A percentile compares a stretch with the other conserved stretches of the same genome.
These are phyloP conservation scores for Pisolithus marmoratus DNA, from an alignment of 768 basidiomycete genomes.

Conservation along the genomic window DNA sequence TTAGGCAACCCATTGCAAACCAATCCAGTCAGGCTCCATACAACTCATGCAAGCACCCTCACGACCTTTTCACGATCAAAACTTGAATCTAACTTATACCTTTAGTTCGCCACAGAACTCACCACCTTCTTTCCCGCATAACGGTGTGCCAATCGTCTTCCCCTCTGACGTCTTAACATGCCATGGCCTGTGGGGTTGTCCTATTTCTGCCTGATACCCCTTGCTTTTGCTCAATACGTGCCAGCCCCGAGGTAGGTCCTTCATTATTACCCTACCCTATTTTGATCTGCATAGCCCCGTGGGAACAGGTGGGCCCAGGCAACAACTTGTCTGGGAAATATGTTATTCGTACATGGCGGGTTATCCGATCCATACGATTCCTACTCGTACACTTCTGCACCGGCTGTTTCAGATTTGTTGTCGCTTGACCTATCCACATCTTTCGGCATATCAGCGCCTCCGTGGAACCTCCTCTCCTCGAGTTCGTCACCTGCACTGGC, in stretches of 20 bases:
- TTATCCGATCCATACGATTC: slow-evolving; percentile 66
- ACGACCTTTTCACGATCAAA: slow-evolving; percentile 4
- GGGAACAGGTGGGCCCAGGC: slow-evolving; percentile 79
- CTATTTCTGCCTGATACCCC: slow-evolving; percentile 10
- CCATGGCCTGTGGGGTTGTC: slow-evolving; percentile 3
- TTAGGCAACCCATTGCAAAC: neutral
- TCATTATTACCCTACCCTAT: no score
- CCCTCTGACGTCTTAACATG: slow-evolving; percentile 4
- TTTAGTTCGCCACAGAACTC: neutral
- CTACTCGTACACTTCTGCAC: slow-evolving; percentile 71
- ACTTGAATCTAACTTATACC: slow-evolving; percentile 12
- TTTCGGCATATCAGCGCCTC: slow-evolving; percentile 58
- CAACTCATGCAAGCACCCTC: slow-evolving; percentile 13
- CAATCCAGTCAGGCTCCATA: neutral
- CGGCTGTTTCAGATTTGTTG: slow-evolving; percentile 65
- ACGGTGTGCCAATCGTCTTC: neutral
- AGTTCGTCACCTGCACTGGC: slow-evolving; percentile 54
- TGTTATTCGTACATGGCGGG: slow-evolving; percentile 74
- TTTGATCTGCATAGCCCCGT: slow-evolving; percentile 5
- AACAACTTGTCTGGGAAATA: slow-evolving; percentile 47
- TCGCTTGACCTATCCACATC: slow-evolving; percentile 55
- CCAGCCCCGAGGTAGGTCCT: slow-evolving; percentile 21
- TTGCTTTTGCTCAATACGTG: slow-evolving; percentile 16
- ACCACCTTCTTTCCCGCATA: neutral
- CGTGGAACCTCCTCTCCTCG: slow-evolving; percentile 58